Conservation (phyloP, 2,329 filamentous ascomycete genomes). For the Camptophora hylomeconis region DNA sequence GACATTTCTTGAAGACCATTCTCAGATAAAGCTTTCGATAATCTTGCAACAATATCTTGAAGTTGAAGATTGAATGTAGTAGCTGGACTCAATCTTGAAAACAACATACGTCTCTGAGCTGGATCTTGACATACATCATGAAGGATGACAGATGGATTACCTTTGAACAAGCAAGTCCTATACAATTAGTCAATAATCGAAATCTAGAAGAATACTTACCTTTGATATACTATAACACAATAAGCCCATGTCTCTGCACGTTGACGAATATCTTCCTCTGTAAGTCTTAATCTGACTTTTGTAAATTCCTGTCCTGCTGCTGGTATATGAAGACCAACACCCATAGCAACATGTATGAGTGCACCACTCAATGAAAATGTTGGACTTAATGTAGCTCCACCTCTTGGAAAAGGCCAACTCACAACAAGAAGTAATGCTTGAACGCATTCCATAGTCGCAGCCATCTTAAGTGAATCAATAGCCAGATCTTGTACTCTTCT, state of each 20-base stretch:
- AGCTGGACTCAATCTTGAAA: constrained; percentile 22
- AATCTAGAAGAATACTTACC: constrained; percentile 15
- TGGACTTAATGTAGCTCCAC: constrained; percentile 21
- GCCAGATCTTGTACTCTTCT: constrained; percentile 25
- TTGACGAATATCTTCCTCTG: constrained; percentile 24
- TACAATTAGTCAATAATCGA: constrained; percentile 1
- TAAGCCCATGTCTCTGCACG: constrained; percentile 29
- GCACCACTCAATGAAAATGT: constrained; percentile 25
- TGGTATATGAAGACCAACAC: constrained; percentile 29
- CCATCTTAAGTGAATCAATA: constrained; percentile 20
- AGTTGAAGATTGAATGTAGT: constrained; percentile 26
- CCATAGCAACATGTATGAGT: constrained; percentile 30
- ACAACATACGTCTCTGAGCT: constrained; percentile 21
- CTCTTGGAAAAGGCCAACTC: constrained; percentile 29
- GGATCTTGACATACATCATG: constrained; percentile 25
- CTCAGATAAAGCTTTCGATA: constrained; percentile 24
- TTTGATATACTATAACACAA: constrained; percentile 27
- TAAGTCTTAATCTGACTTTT: constrained; percentile 20
- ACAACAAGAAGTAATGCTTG: constrained; percentile 26
- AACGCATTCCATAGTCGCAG: constrained; percentile 23
- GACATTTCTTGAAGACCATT: constrained; percentile 28
- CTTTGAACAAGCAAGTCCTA: constrained; percentile 27
- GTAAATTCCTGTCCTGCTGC: constrained; percentile 31
- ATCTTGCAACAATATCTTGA: constrained; percentile 24
- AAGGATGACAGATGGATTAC: constrained; percentile 23